A percentile compares a stretch with the other conserved stretches of the same genome.
Conservation (phyloP, 495 filamentous ascomycete species). For the Letharia columbiana region DNA sequence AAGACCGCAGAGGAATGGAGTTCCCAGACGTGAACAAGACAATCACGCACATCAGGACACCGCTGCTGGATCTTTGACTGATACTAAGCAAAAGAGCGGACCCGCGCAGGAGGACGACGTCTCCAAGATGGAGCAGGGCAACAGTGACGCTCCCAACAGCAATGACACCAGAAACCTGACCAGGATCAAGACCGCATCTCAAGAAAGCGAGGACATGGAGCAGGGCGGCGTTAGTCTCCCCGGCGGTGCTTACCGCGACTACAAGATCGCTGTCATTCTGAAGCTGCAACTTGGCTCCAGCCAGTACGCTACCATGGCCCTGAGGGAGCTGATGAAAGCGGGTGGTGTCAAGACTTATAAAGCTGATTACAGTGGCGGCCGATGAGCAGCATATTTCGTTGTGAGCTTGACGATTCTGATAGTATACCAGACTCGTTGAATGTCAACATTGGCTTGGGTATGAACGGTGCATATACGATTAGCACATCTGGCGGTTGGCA, state of each 20-base stretch:
- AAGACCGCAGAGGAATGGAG: conserved; percentile 4
- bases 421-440: too few species aligned
- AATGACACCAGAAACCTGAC: neutral
- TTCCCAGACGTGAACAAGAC: conserved; percentile 2
- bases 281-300: conserved; percentile 78
- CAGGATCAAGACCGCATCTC: neutral
- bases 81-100: neutral
- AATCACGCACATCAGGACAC: conserved; percentile 3
- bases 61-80: neutral
- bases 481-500: too few species aligned
- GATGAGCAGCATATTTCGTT: conserved; percentile 24
- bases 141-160: neutral
- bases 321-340: conserved; percentile 71
- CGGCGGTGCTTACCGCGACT: conserved; percentile 18
- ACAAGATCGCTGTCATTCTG: conserved; percentile 72
- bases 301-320: conserved; percentile 90
- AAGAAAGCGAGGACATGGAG: conserved; percentile 9
- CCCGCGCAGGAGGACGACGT: neutral
- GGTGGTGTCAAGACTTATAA: conserved; percentile 55
- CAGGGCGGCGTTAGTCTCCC: conserved; percentile 11
- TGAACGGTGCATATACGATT: too few species aligned
- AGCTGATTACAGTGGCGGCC: conserved; percentile 50
- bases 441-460: too few species aligned
- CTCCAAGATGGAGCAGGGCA: neutral
- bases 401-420: too few species aligned